These are phyloP conservation scores for Amanita subjunquillea DNA, from an alignment of 768 basidiomycete genomes.

Conservation along the genomic window DNA sequence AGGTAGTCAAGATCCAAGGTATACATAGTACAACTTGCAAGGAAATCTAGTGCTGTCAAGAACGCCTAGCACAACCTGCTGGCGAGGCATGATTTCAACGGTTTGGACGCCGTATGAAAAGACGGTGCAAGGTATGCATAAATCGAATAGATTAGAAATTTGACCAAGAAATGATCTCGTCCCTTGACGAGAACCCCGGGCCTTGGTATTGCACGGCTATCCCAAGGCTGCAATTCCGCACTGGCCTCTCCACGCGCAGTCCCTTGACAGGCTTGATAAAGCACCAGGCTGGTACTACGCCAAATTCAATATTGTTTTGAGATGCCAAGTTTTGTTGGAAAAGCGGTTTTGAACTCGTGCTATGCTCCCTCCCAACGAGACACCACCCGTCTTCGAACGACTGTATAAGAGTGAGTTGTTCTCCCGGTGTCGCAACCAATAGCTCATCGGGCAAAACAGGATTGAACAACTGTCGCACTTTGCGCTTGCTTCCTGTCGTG, in stretches of 20 bases:
- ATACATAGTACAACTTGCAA: no score
- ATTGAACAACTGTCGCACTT: conserved; percentile 54
- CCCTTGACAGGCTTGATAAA: conserved; percentile 58
- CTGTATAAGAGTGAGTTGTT: conserved; percentile 50
- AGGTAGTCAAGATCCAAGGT: no score
- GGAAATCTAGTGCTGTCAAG: no score
- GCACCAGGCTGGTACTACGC: conserved; percentile 70
- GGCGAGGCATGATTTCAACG: no score
- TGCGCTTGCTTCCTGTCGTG: conserved; percentile 30
- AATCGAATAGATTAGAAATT: conserved; percentile 35
- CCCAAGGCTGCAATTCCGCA: conserved; percentile 54
- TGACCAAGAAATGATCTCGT: conserved; percentile 60
- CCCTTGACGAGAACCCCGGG: conserved; percentile 27
- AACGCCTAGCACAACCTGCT: no score
- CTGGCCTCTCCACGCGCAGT: conserved; percentile 48
- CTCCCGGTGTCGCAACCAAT: conserved; percentile 38
- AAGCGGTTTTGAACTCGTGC: conserved; percentile 25
- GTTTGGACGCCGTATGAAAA: no score
- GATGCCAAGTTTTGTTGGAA: conserved; percentile 22
- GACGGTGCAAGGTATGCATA: neutral
- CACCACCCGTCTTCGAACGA: conserved; percentile 80
- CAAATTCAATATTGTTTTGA: conserved; percentile 46
- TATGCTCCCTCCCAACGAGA: conserved; percentile 47
- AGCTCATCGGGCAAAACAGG: conserved; percentile 73
- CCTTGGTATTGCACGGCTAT: conserved; percentile 46